These are phyloP conservation scores for Cutaneotrichosporon sp. DNA, from an alignment of 1,284 basidiomycete species.

Conservation along the genomic window DNA sequence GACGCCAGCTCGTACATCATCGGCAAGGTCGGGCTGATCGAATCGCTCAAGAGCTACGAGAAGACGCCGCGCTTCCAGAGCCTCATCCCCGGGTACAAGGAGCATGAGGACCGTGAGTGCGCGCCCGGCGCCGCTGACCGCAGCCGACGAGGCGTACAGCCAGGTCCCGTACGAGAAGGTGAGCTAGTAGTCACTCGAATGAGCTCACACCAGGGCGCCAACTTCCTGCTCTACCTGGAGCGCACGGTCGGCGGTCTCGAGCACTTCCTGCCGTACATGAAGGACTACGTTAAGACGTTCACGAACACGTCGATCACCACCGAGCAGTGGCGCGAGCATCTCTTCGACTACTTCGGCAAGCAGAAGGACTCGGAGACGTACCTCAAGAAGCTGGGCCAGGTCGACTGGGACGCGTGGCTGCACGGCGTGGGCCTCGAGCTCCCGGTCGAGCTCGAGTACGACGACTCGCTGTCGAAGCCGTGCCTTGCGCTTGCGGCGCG, in stretches of 20 bases:
- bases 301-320: slow-evolving; percentile 79
- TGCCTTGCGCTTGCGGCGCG: slow-evolving; percentile 66
- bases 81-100: slow-evolving; percentile 78
- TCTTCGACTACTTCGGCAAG: slow-evolving; percentile 71
- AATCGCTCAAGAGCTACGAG: slow-evolving; percentile 63
- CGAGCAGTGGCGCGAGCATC: slow-evolving; percentile 80
- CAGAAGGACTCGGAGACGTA: slow-evolving; percentile 63
- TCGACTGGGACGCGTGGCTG: slow-evolving; percentile 89
- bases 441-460: slow-evolving; percentile 80
- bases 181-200: neutral
- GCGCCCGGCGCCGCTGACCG: neutral
- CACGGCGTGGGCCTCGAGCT: slow-evolving; percentile 77
- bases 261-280: slow-evolving; percentile 79
- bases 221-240: slow-evolving; percentile 71
- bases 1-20: slow-evolving; percentile 47
- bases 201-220: slow-evolving; percentile 58
- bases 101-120: slow-evolving; percentile 47
- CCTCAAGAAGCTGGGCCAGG: slow-evolving; percentile 66
- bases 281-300: slow-evolving; percentile 56
- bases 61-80: slow-evolving; percentile 71
- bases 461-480: slow-evolving; percentile 70
- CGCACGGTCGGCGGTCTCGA: slow-evolving; percentile 82
- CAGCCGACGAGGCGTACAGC: slow-evolving; percentile 76
- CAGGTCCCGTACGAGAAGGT: slow-evolving; percentile 71
- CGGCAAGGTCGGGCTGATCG: slow-evolving; percentile 65